A percentile compares a stretch with the other conserved stretches of the same genome.
Evolutionary conservation across 1,284 basidiomycete genomes (phyloP).

Genomic region (Entoloma clypeatum): DNA sequence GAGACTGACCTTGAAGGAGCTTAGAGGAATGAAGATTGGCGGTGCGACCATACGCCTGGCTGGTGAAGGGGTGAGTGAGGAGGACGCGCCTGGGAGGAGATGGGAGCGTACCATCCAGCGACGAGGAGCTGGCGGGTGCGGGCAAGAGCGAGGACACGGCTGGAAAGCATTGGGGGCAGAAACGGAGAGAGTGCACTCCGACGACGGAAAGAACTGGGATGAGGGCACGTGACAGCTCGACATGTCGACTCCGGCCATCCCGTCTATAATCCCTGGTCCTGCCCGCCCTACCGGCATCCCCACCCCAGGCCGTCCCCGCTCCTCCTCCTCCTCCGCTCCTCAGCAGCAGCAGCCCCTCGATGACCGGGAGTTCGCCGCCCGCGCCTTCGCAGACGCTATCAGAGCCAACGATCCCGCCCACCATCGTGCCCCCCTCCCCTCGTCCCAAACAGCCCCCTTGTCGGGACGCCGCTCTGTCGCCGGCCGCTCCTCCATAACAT

Average conservation of each 20-base stretch:
- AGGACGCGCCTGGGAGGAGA: too few relatives aligned
- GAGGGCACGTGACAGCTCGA: conserved; percentile 11
- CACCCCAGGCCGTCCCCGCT: conserved; percentile 66
- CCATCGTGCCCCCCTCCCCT: conserved; percentile 53
- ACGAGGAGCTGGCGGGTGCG: too few relatives aligned
- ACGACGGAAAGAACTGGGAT: too few relatives aligned
- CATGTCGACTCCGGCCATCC: conserved; percentile 49
- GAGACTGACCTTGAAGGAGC: too few relatives aligned
- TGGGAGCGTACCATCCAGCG: too few relatives aligned
- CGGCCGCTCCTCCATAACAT: conserved; percentile 47
- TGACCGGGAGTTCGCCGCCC: conserved; percentile 55
- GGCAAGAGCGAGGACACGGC: too few relatives aligned
- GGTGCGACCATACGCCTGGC: too few relatives aligned
- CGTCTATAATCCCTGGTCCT: conserved; percentile 59
- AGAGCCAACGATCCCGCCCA: conserved; percentile 72
- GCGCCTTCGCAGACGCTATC: conserved; percentile 72
- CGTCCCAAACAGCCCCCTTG: conserved; percentile 45
- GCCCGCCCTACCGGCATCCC: conserved; percentile 57
- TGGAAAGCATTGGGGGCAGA: too few relatives aligned
- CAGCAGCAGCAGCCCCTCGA: conserved; percentile 31
- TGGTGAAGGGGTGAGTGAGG: too few relatives aligned
- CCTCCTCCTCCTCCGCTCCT: conserved; percentile 50
- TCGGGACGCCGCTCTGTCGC: conserved; percentile 37
- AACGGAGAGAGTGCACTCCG: too few relatives aligned
- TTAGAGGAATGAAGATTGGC: too few relatives aligned